Evolutionary conservation across 495 filamentous ascomycete species (phyloP).

Genomic region (Clohesyomyces aquaticus): DNA sequence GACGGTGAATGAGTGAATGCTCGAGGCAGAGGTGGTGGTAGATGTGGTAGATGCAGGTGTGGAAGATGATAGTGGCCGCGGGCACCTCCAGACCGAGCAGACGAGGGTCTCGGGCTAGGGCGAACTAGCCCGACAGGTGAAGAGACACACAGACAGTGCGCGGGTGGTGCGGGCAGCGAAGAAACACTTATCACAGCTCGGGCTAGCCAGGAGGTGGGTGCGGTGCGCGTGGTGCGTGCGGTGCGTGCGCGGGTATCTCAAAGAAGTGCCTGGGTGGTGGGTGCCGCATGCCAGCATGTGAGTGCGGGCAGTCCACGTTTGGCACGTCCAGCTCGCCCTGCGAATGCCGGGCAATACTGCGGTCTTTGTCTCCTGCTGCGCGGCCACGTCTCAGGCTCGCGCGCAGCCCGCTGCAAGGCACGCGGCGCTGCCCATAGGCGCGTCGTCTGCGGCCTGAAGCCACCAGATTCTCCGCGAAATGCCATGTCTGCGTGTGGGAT

Average conservation of each 20-base stretch:
- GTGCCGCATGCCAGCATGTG: no score
- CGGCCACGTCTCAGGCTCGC: not conserved
- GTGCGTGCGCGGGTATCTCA: no score
- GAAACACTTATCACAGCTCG: not conserved
- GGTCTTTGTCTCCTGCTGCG: not conserved
- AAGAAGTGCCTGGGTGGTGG: no score
- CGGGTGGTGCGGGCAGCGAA: not conserved
- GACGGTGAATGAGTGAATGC: not conserved
- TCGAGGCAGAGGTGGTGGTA: not conserved
- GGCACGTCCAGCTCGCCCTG: not conserved
- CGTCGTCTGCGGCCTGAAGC: no score
- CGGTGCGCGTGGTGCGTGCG: no score
- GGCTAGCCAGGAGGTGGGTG: no score
- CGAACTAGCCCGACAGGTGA: not conserved
- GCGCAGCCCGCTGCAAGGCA: not conserved
- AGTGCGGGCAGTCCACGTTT: not conserved
- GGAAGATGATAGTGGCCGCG: not conserved
- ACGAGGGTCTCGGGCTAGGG: not conserved
- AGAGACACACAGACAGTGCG: not conserved
- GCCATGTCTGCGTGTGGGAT: not conserved
- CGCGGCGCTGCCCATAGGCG: not conserved
- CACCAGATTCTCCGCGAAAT: no score
- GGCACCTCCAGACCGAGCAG: not conserved
- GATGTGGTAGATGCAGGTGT: not conserved
- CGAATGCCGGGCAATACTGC: not conserved